Base-by-base conservation (phyloP, 2,329 filamentous ascomycete species). In the Colletotrichum ledebouriae region DNA sequence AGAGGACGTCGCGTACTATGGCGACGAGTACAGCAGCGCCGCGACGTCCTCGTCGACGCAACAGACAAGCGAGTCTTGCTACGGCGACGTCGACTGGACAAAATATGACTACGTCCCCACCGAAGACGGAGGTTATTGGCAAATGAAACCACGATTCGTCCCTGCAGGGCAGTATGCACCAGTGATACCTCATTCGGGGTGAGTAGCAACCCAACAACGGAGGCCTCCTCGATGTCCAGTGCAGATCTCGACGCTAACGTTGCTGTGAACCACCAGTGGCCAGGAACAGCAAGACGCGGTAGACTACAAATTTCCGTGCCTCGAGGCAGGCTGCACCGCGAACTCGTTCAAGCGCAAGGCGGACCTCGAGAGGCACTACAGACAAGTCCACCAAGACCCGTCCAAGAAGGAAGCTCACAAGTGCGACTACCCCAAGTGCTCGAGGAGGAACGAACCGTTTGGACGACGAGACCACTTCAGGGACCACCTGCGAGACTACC, bases 381-480 rank as follows among this genome's bases (percentile, higher is more conserved):
- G 79, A 59, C 84, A 85, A 72, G 79, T 81, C 15, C 87, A 89
- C 73, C 75, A 76, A 12, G 77, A 78, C 0, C 77, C 78, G 2
- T 76, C 76, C 17, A 73, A 80, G 55, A 85, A 84, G 70, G 77
- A 80, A 12, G 75, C 78, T 17, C 86, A 79, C 72, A 76, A 74
- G 20, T 89, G 87, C 75, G 86, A 88, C 78, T 87, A 87, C 72
- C 75, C 77, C 17, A 78, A 75, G 59, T 88, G 87, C 73, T 68
- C 75, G 25, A 82, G 87, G 7, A 77, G 76, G 33, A 73, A 74
- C 6, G 76, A 81, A 2, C 82, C 85, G 2, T 88, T 89, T 72
- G 79, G 80, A 71, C 82, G 87, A 39, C 81, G 83, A 37, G 87
- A 89, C 70, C 87, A 89, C 76, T 87, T 82, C 73, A 81, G 86